These are phyloP conservation scores for Psilocybe subaeruginosa DNA, from an alignment of 768 basidiomycete genomes.

Conservation along the genomic window DNA sequence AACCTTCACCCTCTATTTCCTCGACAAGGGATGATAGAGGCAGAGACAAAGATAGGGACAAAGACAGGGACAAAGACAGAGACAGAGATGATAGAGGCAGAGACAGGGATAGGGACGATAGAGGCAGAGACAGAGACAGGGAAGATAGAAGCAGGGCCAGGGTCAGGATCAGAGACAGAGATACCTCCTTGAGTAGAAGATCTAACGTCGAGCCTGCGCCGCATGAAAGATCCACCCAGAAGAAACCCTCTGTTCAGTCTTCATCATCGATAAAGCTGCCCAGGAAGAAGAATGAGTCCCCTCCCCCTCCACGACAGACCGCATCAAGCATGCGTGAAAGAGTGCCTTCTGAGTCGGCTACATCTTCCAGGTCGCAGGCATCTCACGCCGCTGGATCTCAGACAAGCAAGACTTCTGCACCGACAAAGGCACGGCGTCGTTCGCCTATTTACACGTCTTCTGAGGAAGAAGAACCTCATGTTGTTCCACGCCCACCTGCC, in stretches of 20 bases:
- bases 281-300: constrained; percentile 42
- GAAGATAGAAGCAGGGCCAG: neutral
- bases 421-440: constrained; percentile 47
- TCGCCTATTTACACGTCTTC: constrained; percentile 70
- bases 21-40: neutral
- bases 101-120: constrained; percentile 3
- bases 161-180: neutral
- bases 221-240: neutral
- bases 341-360: constrained; percentile 14
- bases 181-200: neutral
- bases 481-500: constrained; percentile 5
- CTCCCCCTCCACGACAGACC: constrained; percentile 31
- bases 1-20: neutral
- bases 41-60: constrained; percentile 3
- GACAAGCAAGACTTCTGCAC: constrained; percentile 11
- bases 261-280: constrained; percentile 18
- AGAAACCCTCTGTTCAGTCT: neutral
- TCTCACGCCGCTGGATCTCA: constrained; percentile 18
- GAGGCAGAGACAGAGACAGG: constrained; percentile 2
- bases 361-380: constrained; percentile 22
- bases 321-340: constrained; percentile 20
- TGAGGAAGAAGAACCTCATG: constrained; percentile 28
- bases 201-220: neutral
- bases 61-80: constrained; percentile 1
- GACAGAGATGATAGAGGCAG: neutral